Base-by-base conservation (phyloP, 768 basidiomycete genomes). In the Kondoa subrosea region DNA sequence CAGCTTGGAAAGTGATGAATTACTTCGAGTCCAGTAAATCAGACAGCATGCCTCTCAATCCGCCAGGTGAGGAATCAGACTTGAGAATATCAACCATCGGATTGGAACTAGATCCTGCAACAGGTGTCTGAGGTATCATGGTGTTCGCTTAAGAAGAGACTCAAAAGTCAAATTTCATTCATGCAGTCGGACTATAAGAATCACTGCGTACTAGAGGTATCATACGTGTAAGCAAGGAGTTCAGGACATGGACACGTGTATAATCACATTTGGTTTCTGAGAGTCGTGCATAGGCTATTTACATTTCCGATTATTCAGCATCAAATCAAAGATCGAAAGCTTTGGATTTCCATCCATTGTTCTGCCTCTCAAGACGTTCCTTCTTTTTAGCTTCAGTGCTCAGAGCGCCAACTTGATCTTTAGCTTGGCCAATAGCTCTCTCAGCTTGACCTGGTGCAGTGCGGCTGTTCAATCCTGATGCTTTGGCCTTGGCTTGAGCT, bases 1-100 rank as follows among this genome's bases (percentile, higher is more conserved):
- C 26, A 61, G n/a, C 61, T n/a, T 1, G 21, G 29, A 2, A 31
- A 21, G 27, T 2, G 33, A 21, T 1, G 30, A 61, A 58, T 40
- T 29, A 69, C 69, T 69, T 69, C 26, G 59, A 57, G 21, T 69
- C 59, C 2, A 69, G 59, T 25, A 67, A 27, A n/a, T 27, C 34
- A 8, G 65, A 58, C 14, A 68, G 32, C 66, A 65, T 40, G 26
- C 61, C 61, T 17, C 61, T 27, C 29, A 63, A 32, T 27, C 61
- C 30, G 40, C 40, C 40, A 50, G 40, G 21, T 8, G 12, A 8
- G 40, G 40, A 8, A 50, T 50, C 40, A 50, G 40, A 50, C 40
- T 50, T 50, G 12, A 50, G 40, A 21, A 50, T 50, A 50, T 50
- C 40, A 8, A 21, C 21, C 40, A 50, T 50, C 8, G 40, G 40